Evolutionary conservation across 75 land plant species (phyloP).

Genomic region (Ceratopteris richardii): DNA sequence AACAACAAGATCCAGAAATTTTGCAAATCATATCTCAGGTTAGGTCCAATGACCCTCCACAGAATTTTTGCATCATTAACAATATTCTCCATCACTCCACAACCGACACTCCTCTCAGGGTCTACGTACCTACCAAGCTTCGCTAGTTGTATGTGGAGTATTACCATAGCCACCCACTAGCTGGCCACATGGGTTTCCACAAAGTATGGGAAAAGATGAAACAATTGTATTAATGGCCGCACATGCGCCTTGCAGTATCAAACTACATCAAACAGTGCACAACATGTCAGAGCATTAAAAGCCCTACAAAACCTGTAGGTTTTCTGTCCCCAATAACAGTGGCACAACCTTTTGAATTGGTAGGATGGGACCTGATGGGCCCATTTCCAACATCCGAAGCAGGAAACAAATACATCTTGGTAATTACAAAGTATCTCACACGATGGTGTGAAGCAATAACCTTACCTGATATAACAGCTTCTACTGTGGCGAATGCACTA

Average conservation of each 20-base stretch:
- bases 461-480: neutral
- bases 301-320: neutral
- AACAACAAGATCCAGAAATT: neutral
- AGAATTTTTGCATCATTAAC: neutral
- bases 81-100: neutral
- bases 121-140: neutral
- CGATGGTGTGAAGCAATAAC: neutral
- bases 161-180: neutral
- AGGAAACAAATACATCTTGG: neutral
- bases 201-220: neutral
- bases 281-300: neutral
- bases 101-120: neutral
- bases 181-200: slow-evolving; percentile 4
- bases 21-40: neutral
- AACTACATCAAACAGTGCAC: neutral
- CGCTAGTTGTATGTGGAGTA: neutral
- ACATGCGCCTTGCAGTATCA: neutral
- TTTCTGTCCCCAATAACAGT: neutral
- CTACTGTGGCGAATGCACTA: neutral
- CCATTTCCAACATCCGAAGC: neutral
- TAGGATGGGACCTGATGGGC: slow-evolving; percentile 3
- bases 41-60: neutral
- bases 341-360: neutral
- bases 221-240: neutral
- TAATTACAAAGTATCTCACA: neutral